Base-by-base conservation (phyloP, 164 flowering plant species). In the Magnolia sinica region DNA sequence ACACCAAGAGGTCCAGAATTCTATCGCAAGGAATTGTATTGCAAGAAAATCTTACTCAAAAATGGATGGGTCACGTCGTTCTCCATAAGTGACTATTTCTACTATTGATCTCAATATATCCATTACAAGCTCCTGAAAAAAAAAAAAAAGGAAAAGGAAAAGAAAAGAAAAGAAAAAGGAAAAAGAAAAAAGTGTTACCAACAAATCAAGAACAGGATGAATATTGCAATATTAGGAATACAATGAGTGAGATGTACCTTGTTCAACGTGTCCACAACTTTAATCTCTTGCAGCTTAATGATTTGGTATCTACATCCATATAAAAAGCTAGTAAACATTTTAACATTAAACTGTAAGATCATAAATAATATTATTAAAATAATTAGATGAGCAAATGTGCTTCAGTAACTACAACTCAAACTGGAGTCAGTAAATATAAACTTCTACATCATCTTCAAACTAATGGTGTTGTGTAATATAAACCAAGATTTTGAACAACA, bases 51-150 rank as follows among this genome's bases (percentile, higher is more conserved):
- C 90, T 67, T 88, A 91, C 94, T 89, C 94, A 71, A 91, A 91
- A 69, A 91, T 89, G 31, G 83, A 37, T 50, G 90, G 83, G 78
- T 89, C 89, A 76, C 87, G 89, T 64, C 73, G 87, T 78, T 88
- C 92, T 19, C 91, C 91, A 76, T 87, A 89, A 3, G 89, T 88
- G 78, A 88, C 88, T 85, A 88, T 83, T 81, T 91, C 94, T 64
- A 86, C 92, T 50, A 89, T 83, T 18, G 92, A 85, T 76, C 85
- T 89, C 76, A 89, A 74, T 64, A 87, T 71, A 82, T 89, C 90
- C 52, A 84, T 76, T 13, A 91, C 88, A n/a, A 77, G 65, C 64
- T 89, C 91, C 92, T 89, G 88, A 55, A 82, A 10, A 24, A n/a
- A 68, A 76, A 45, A 10, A 6, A 67, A 7, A 11, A 55, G 14